These are phyloP conservation scores for Starmerella bombicola DNA, from an alignment of 805 yeast species.

Conservation along the genomic window DNA sequence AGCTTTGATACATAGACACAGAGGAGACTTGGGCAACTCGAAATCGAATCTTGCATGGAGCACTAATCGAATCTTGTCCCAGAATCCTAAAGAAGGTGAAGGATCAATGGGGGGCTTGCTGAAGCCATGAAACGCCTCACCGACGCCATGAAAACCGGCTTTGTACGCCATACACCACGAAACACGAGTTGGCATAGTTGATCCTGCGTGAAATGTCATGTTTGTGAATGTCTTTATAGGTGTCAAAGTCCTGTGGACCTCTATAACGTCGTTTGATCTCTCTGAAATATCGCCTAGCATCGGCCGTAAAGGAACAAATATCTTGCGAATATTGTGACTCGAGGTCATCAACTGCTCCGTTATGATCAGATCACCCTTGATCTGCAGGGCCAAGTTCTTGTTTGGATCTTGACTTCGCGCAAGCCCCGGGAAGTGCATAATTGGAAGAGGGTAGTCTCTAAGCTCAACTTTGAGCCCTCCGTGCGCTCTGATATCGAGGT, in stretches of 20 bases:
- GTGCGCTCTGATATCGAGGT: conserved; percentile 31
- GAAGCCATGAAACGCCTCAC: conserved; percentile 66
- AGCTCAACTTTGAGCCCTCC: conserved; percentile 28
- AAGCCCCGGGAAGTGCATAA: conserved; percentile 54
- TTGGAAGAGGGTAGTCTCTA: conserved; percentile 78
- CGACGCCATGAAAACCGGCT: conserved; percentile 70
- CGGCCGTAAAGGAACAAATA: conserved; percentile 52
- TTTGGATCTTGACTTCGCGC: conserved; percentile 28
- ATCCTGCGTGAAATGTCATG: conserved; percentile 41
- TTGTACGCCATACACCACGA: conserved; percentile 80
- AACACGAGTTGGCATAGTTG: conserved; percentile 49
- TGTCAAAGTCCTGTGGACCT: conserved; percentile 63
- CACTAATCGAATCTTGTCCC: conserved; percentile 76
- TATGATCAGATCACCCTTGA: conserved; percentile 55
- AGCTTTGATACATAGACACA: conserved; percentile 42
- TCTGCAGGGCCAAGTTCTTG: conserved; percentile 25
- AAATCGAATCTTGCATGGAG: conserved; percentile 61
- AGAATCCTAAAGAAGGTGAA: conserved; percentile 71
- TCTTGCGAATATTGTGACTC: conserved; percentile 43
- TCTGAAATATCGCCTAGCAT: conserved; percentile 29
- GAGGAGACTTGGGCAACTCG: conserved; percentile 37
- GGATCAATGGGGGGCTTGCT: conserved; percentile 86
- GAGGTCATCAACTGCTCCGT: conserved; percentile 49
- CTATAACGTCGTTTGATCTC: conserved; percentile 38
- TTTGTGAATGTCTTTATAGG: conserved; percentile 61